Base-by-base conservation (phyloP, 352 stramenopile species). In the Phytophthora pistaciae region DNA sequence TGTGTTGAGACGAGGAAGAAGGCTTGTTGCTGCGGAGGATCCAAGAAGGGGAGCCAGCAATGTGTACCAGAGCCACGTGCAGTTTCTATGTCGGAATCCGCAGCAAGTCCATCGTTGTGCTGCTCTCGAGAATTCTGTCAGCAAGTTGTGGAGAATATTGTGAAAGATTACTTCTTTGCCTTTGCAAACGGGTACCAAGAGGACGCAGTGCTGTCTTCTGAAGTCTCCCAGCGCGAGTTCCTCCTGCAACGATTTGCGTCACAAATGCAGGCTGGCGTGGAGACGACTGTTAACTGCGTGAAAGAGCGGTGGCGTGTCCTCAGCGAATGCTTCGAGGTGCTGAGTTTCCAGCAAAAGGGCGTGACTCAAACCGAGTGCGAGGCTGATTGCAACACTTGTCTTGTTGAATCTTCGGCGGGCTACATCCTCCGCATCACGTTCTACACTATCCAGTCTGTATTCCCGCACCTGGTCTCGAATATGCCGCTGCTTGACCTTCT, bases 161-260 rank as follows among this genome's bases (percentile, higher is more conserved):
- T 66, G 14, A 38, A 66, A 3, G 56, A 59, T 20, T 71, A 71
- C 14, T 71, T 56, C 16, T n/a, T n/a, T 18, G 64, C 56, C 14
- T 71, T 71, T 54, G 56, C 31, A 5, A 58, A 50, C 5, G 64
- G 64, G 0, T 71, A 57, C 27, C 25, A 44, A 27, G 7, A 44
- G 8, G 14, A 8, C 10, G 18, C n/a, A n/a, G 9, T 25, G 23
- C 20, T 25, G 9, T 40, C 56, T 11, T 63, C 56, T 1, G 21
- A 63, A 44, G 56, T 44, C 2, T 3, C 25, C 1, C 59, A 66
- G 33, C 48, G 29, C 5, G 59, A 66, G 10, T 66, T 66, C 36
- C 36, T 66, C 20, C 20, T 58, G 7, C 59, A 58, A 18, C 59
- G 48, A 3, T 66, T 66, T 14, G 21, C 38, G 1, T 56, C 42